phyloP scores from a whole-genome alignment of 2,329 filamentous ascomycete genomes.

The Colletotrichum costaricense region DNA sequence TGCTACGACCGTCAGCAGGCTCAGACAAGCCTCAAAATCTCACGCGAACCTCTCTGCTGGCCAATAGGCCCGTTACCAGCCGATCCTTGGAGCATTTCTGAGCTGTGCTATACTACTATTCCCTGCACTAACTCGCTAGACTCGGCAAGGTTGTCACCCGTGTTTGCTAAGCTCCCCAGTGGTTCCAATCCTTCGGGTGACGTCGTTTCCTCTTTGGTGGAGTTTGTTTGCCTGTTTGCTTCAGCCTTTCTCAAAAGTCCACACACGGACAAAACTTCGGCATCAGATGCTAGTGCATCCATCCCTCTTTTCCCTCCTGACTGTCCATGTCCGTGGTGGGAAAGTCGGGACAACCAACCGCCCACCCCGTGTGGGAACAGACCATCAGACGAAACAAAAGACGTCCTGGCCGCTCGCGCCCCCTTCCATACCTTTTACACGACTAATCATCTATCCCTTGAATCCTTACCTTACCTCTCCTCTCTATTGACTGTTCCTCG shows the following conservation, averaged over 20 bases:
- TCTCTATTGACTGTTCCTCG: too few species aligned
- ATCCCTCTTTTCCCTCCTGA: background rate
- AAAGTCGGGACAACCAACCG: background rate
- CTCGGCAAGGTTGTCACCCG: slow-evolving; percentile 8
- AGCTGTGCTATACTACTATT: background rate
- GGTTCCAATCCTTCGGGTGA: slow-evolving; percentile 15
- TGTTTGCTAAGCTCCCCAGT: background rate
- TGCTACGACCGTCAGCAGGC: background rate
- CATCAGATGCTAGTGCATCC: slow-evolving; percentile 14
- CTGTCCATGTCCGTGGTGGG: background rate
- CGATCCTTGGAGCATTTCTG: background rate
- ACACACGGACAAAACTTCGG: slow-evolving; percentile 14
- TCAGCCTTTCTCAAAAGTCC: background rate
- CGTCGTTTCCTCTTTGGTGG: background rate
- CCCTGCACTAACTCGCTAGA: background rate
- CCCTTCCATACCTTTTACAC: background rate
- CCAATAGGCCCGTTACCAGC: background rate
- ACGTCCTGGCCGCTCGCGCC: background rate
- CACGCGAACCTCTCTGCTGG: background rate
- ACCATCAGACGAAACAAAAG: slow-evolving; percentile 32
- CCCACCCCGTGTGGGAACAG: slow-evolving; percentile 10
- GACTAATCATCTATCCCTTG: background rate
- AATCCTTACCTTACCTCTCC: background rate
- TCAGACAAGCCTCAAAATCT: slow-evolving; percentile 9
- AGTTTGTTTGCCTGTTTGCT: background rate